These are phyloP conservation scores for Tolypocladium nubicola DNA, from an alignment of 2,329 filamentous ascomycete genomes.

Conservation along the genomic window DNA sequence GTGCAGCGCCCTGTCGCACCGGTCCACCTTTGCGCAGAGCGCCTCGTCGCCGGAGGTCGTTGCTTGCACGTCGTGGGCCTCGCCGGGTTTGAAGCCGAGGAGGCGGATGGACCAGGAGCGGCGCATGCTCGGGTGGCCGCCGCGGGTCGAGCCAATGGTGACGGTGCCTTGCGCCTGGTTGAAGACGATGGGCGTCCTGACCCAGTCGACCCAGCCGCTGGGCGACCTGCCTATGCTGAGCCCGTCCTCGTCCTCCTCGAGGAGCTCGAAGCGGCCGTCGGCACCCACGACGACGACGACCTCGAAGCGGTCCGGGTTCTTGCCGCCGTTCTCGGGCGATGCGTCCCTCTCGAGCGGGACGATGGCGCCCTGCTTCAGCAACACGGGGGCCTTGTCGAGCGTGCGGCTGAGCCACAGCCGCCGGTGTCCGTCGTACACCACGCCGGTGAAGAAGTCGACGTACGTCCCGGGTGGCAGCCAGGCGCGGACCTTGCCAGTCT, in stretches of 20 bases:
- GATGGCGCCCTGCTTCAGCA: constrained; percentile 46
- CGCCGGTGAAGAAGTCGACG: constrained; percentile 47
- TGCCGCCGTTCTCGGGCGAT: constrained; percentile 33
- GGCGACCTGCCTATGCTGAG: neutral
- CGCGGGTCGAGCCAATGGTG: neutral
- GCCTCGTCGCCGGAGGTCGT: neutral
- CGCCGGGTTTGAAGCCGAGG: constrained; percentile 1
- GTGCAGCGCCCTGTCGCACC: neutral
- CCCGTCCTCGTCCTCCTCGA: constrained; percentile 5
- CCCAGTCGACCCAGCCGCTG: constrained; percentile 1
- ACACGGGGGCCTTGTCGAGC: constrained; percentile 38
- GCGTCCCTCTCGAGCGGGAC: constrained; percentile 40
- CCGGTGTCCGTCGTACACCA: constrained; percentile 46
- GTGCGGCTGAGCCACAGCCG: constrained; percentile 39
- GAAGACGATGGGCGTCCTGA: constrained; percentile 4
- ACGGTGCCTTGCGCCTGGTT: constrained; percentile 4
- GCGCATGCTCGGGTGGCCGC: neutral
- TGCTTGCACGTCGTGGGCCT: neutral
- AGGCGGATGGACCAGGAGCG: constrained; percentile 5
- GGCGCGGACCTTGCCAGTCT: constrained; percentile 34
- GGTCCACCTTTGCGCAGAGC: neutral
- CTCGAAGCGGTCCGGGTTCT: constrained; percentile 35
- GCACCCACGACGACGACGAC: constrained; percentile 35
- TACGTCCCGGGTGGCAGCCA: constrained; percentile 47
- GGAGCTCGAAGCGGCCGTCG: constrained; percentile 30